Evolutionary conservation across 495 filamentous ascomycete genomes (phyloP), one percentile per base, ranked within the genome.

Genomic region (Acidomyces sp.): DNA sequence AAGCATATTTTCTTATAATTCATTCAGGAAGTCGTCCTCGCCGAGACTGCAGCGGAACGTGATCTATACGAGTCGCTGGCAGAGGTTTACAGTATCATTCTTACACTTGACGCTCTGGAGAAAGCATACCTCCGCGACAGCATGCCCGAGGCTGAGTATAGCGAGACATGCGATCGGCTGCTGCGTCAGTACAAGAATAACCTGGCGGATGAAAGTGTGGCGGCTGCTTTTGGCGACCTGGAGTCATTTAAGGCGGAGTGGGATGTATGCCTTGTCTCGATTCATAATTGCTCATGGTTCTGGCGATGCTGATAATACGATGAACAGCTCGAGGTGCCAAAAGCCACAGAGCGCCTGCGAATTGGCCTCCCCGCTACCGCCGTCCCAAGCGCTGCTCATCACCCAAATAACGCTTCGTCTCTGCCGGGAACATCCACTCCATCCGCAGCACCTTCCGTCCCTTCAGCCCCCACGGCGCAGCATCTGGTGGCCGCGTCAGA

Each of bases 161-260:
- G 90, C 3, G 88, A 94, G 55, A 93, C 84, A 41, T 99, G 90
- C 64, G 77, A 82, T 48, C 74, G 92, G 24, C 70, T 94, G 33
- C 62, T 99, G 51, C 93, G 93, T 64, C 90, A 99, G 60, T 99
- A 99, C 67, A 92, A 90, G 58, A 88, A 85, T 20, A 85, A 87
- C 42, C 59, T 96, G 19, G 79, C 78, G 18, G 84, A 93, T 59
- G 86, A 94, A 41, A 80, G 72, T 0, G 90, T 96, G 1, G 69
- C 79, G 3, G 67, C 67, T 27, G 83, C 78, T 17, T 99, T 96
- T 59, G 77, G 74, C 9, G 83, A 88, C 43, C 59, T 96, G 33
- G 92, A 95, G 49, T 78, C 77, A n/a, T 99, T 99, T 63, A 95
- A 94, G 66, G 67, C 72, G 19, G 75, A 79, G 53, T 94, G 85